Evolutionary conservation across 2,329 filamentous ascomycete species (phyloP), one percentile per base, ranked within the genome.

Genomic region (Dactylellina parvicollis): DNA sequence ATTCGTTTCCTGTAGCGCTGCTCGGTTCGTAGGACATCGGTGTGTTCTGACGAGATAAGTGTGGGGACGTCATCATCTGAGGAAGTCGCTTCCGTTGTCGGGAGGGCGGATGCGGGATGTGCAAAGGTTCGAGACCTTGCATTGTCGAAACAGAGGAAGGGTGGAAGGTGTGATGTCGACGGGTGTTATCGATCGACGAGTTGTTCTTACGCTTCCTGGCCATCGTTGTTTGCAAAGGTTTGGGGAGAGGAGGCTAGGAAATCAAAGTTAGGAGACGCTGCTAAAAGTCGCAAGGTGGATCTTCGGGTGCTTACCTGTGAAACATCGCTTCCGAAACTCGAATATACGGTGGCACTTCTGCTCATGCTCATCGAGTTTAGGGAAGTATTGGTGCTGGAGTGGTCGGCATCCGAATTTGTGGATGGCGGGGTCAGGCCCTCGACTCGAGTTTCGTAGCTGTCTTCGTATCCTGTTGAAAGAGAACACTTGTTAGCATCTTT

Each of bases 61-160:
- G 69, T 12, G 69, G 69, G 30, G 69, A 73, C 4, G 60, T 73
- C 69, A 73, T 73, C 38, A 73, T 73, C 28, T 65, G 60, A 12
- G 69, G 69, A 56, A 73, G 69, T 42, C 69, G 69, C 54, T 73
- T 73, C 44, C 69, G 69, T 46, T 73, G 69, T 32, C 69, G 69
- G 52, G 69, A 73, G 30, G 69, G 69, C 20, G 69, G 44, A 56
- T 73, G 69, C 14, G 69, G 69, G 34, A 73, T 73, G 55, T 73
- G 69, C 36, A 73, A 54, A 9, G 69, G 69, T 47, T 73, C 69
- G 20, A 73, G 69, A 7, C 69, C 69, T 47, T 73, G 69, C 32
- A 73, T 54, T 10, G 69, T 66, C 2, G 69, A 73, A 32, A 73
- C 55, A 26, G 69, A 73, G 16, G 69, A 73, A 55, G 69, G 69